Base-by-base conservation (phyloP, 169 alveolate genomes). In the Eimeria sp. region DNA sequence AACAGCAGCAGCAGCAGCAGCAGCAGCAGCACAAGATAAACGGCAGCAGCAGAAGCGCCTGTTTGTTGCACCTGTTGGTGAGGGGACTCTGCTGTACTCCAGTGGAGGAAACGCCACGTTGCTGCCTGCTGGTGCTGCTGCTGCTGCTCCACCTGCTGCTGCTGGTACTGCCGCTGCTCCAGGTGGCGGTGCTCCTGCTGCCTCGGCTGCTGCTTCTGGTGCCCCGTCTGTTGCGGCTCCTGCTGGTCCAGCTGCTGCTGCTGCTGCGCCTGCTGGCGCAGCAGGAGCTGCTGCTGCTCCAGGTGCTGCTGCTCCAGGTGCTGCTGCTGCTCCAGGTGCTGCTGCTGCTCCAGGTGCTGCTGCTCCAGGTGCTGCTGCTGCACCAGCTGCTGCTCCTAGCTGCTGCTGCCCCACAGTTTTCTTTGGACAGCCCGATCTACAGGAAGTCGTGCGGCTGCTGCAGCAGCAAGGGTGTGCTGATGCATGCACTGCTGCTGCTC, bases 401-500 rank as follows among this genome's bases (percentile, higher is more conserved):
- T 78, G 88, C 67, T 14, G 88, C 88, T 78, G 88, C 88, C 88
- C 88, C 67, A 47, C 67, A n/a, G 47, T 78, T 14, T 51, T 78
- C 67, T 78, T 78, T n/a, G 88, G 88, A 9, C 88, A 78, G 65
- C 88, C 88, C 61, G 34, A 43, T 20, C 4, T 78, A 67, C 88
- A 78, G 45, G 88, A 18, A 11, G 67, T 78, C 7, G 88, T 16
- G 34, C n/a, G 34, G 88, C 65, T 78, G 88, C 88, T 78, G 88
- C 88, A 51, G 61, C 88, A 78, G 54, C 13, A 43, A 51, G 88
- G 88, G 45, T 78, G 45, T 49, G 65, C 58, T 20, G 88, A 45
- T 78, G 88, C 30, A 16, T 18, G 6, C 18, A 40, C 5, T 16
- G 34, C 54, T 72, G 40, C 67, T 49, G 88, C 67, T 78, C 7